A percentile compares a stretch with the other conserved stretches of the same genome.
Evolutionary conservation across 805 yeast genomes (phyloP).

Genomic region (Ogataea allantospora): DNA sequence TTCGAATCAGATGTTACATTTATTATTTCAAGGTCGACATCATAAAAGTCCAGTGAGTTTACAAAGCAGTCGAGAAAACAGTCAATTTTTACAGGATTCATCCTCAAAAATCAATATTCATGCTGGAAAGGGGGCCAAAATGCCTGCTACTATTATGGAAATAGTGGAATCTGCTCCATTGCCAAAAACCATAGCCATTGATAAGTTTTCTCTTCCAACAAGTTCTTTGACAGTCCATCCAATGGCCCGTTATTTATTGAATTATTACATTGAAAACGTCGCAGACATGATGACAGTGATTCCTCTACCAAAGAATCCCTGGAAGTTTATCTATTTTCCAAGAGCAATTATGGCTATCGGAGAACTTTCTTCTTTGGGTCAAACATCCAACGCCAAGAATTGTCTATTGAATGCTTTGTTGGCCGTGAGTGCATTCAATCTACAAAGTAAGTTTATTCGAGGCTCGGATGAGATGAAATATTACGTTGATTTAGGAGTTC

Average conservation of each 20-base stretch:
- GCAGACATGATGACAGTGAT: conserved; percentile 72
- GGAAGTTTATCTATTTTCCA: conserved; percentile 86
- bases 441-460: conserved; percentile 68
- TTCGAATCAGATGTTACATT: conserved; percentile 48
- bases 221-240: conserved; percentile 66
- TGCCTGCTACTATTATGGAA: conserved; percentile 57
- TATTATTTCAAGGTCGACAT: conserved; percentile 50
- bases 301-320: conserved; percentile 73
- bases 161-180: conserved; percentile 43
- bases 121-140: conserved; percentile 37
- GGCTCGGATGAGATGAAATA: conserved; percentile 67
- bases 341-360: conserved; percentile 81
- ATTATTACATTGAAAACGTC: conserved; percentile 70
- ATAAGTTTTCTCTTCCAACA: conserved; percentile 48
- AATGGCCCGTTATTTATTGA: conserved; percentile 66
- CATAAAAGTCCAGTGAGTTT: conserved; percentile 6
- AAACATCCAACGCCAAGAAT: conserved; percentile 71
- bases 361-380: conserved; percentile 70
- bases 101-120: conserved; percentile 34
- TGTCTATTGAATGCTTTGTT: conserved; percentile 75
- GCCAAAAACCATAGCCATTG: conserved; percentile 42
- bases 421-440: conserved; percentile 79
- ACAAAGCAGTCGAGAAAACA: conserved; percentile 13
- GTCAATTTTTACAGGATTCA: conserved; percentile 6
- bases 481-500: conserved; percentile 70